A percentile compares a stretch with the other conserved stretches of the same genome.
phyloP scores from a whole-genome alignment of 2,329 filamentous ascomycete species.

The Verticillium tricorpus region DNA sequence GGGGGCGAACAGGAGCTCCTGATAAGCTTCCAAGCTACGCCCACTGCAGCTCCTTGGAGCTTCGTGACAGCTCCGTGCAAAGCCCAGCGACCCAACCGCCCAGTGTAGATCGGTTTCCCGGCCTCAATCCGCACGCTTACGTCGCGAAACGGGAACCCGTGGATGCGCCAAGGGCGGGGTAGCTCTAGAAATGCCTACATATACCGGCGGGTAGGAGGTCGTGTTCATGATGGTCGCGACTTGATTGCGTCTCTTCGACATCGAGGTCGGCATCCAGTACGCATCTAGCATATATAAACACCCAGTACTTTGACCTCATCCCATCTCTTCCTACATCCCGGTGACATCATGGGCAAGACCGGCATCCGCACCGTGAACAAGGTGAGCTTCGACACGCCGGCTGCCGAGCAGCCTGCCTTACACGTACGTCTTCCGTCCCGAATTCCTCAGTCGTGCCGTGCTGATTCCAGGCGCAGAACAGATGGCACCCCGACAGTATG shows the following conservation, averaged over 20 bases:
- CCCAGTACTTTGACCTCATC: background rate
- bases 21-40: conserved; percentile 7
- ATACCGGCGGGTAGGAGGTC: conserved; percentile 1
- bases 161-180: conserved; percentile 10
- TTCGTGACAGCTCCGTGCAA: background rate
- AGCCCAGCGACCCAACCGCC: background rate
- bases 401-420: conserved; percentile 62
- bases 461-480: conserved; percentile 51
- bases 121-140: background rate
- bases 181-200: conserved; percentile 5
- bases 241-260: background rate
- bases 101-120: background rate
- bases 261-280: background rate
- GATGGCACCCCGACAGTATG: conserved; percentile 88
- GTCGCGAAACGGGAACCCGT: background rate
- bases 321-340: background rate
- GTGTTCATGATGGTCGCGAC: too few relatives aligned
- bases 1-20: background rate
- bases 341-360: conserved; percentile 47
- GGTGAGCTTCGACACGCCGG: conserved; percentile 68
- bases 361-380: conserved; percentile 66
- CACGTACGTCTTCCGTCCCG: conserved; percentile 54
- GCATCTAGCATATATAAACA: background rate
- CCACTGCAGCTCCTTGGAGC: background rate
- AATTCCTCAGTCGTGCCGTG: background rate